These are phyloP conservation scores for Umbelopsis isabellina DNA, from an alignment of 192 early-diverging fungal genomes.

Conservation along the genomic window DNA sequence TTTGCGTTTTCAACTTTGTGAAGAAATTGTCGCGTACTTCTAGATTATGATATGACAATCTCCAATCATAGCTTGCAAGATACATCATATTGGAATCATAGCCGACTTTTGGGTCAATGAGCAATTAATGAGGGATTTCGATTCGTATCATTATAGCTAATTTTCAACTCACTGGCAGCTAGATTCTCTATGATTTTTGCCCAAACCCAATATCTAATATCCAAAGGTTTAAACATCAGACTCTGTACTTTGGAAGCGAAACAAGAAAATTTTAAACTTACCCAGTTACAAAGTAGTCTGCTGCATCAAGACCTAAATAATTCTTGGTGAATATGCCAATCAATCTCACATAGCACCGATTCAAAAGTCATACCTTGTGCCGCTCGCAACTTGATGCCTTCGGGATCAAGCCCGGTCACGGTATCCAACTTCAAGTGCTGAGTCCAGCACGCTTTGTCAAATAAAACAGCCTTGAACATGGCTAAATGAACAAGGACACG, in stretches of 20 bases:
- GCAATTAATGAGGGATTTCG: not conserved
- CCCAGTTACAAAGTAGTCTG: constrained; percentile 89
- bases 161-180: constrained; percentile 48
- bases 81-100: constrained; percentile 90
- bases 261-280: constrained; percentile 39
- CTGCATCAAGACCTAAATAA: constrained; percentile 73
- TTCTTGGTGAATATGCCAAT: not conserved
- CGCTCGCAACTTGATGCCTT: constrained; percentile 78
- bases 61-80: constrained; percentile 89
- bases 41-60: constrained; percentile 75
- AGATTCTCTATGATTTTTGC: constrained; percentile 82
- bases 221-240: not conserved
- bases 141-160: constrained; percentile 1
- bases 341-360: not conserved
- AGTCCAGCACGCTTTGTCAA: constrained; percentile 89
- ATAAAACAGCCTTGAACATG: constrained; percentile 81
- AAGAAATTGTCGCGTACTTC: constrained; percentile 86
- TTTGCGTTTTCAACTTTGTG: constrained; percentile 68
- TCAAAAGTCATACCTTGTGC: constrained; percentile 55
- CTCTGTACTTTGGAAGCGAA: not conserved
- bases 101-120: constrained; percentile 46
- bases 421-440: constrained; percentile 83
- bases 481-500: constrained; percentile 41
- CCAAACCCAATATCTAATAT: constrained; percentile 83
- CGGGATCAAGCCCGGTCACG: constrained; percentile 83